Base-by-base conservation (phyloP, 768 basidiomycete genomes). In the Suillus hirtellus region DNA sequence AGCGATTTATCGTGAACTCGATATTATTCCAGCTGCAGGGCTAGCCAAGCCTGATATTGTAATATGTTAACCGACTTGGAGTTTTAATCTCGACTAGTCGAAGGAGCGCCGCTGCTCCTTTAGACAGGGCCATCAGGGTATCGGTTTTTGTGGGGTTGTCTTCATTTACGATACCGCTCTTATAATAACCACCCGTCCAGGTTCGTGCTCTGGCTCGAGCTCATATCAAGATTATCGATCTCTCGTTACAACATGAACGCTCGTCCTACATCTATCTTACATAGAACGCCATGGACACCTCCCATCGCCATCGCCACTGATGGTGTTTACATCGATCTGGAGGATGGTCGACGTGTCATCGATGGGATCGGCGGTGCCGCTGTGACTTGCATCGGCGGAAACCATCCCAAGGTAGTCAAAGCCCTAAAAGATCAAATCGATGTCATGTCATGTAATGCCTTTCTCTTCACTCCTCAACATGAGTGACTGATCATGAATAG, bases 301-400 rank as follows among this genome's bases (percentile, higher is more conserved):
- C 90, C 89, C 15, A 77, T 93, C 14, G 92, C 90, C 4, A 79
- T 83, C 17, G 74, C 81, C 14, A 89, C 80, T 3, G 76, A 89
- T 67, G 92, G 92, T 19, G 82, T 87, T 42, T 92, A 93, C 70
- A 75, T 94, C 50, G 82, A 83, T 24, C 81, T 94, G 8, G 85
- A 89, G 67, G 86, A 87, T 74, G 93, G 93, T 0, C 79, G 78
- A 59, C 82, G 76, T 62, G 71, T 94, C 37, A 81, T 95, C 67
- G 93, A 96, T 76, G 90, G 83, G 8, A 86, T 92, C 52, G 94
- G 94, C 52, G 94, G 93, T 35, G 93, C 93, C 7, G 92, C 94
- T 11, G 94, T 96, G 35, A 74, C 87, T 12, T 92, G 89, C 72
- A 72, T 96, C 50, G 94, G 93, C 2, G 86, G 86, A 63, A 84